These are phyloP conservation scores for Aspergillus pseudoterreus DNA, from an alignment of 2,329 filamentous ascomycete species.

Conservation along the genomic window DNA sequence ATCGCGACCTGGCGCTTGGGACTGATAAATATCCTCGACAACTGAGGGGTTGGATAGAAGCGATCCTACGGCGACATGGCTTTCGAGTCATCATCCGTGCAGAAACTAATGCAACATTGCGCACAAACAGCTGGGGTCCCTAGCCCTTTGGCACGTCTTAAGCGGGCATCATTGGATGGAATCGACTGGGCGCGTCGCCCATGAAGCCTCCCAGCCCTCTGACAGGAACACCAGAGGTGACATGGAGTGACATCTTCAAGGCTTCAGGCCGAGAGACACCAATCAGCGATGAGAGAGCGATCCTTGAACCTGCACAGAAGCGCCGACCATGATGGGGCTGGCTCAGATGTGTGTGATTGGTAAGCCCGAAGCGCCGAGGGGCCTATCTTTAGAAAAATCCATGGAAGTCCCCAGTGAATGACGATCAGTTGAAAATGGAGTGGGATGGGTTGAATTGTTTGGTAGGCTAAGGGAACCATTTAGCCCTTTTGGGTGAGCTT, in stretches of 20 bases:
- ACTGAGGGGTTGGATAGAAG: constrained; percentile 7
- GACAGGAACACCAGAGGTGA: constrained; percentile 10
- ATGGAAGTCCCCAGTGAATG: neutral
- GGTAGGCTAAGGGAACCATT: no score
- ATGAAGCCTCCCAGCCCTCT: constrained; percentile 7
- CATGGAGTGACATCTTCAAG: neutral
- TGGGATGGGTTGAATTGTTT: no score
- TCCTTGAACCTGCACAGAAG: constrained; percentile 20
- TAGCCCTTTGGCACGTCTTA: constrained; percentile 6
- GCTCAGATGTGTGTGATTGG: constrained; percentile 19
- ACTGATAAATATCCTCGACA: constrained; percentile 26
- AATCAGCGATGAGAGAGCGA: constrained; percentile 11
- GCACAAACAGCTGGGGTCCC: constrained; percentile 20
- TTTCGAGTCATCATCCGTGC: constrained; percentile 15
- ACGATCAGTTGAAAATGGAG: neutral
- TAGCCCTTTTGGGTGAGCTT: no score
- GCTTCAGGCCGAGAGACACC: constrained; percentile 6
- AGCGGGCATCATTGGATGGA: constrained; percentile 16
- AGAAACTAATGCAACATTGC: constrained; percentile 32
- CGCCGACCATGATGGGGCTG: constrained; percentile 11
- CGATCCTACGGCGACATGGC: neutral
- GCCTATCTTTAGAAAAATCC: constrained; percentile 29
- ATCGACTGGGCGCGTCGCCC: constrained; percentile 16
- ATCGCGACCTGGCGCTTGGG: constrained; percentile 18
- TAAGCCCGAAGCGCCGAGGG: constrained; percentile 22